Conservation (phyloP, 2,329 filamentous ascomycete genomes). For the Aureobasidium musti region DNA sequence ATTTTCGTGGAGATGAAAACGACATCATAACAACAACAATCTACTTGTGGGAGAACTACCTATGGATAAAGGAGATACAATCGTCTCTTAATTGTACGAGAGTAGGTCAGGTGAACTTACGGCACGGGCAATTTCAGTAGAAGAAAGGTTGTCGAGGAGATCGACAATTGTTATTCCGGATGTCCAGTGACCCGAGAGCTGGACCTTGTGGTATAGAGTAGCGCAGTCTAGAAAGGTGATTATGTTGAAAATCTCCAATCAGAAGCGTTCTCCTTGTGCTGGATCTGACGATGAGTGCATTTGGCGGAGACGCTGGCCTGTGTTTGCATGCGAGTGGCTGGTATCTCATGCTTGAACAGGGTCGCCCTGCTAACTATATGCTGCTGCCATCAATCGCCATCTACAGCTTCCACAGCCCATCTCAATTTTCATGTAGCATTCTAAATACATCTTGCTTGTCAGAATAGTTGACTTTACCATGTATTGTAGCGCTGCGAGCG, state of each 20-base stretch:
- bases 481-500: fast-evolving
- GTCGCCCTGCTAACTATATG: not conserved
- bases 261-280: not conserved
- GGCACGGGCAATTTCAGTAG: not conserved
- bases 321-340: not conserved
- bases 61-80: constrained; percentile 1
- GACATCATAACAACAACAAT: constrained; percentile 1
- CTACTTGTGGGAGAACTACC: too few relatives aligned
- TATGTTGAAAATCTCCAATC: not conserved
- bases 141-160: constrained; percentile 9
- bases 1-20: constrained; percentile 21
- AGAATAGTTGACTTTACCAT: not conserved
- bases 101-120: not conserved
- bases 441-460: not conserved
- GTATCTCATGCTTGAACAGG: not conserved
- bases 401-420: not conserved
- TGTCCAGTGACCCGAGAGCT: not conserved
- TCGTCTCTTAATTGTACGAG: not conserved
- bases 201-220: not conserved
- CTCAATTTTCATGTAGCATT: not conserved
- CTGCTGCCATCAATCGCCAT: not conserved
- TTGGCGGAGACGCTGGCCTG: not conserved
- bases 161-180: not conserved
- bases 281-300: not conserved
- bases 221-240: not conserved